Percentiles rank a stretch among this genome's conserved stretches.
These are phyloP conservation scores for Annulohypoxylon stygium DNA, from an alignment of 495 filamentous ascomycete species.

Conservation along the genomic window DNA sequence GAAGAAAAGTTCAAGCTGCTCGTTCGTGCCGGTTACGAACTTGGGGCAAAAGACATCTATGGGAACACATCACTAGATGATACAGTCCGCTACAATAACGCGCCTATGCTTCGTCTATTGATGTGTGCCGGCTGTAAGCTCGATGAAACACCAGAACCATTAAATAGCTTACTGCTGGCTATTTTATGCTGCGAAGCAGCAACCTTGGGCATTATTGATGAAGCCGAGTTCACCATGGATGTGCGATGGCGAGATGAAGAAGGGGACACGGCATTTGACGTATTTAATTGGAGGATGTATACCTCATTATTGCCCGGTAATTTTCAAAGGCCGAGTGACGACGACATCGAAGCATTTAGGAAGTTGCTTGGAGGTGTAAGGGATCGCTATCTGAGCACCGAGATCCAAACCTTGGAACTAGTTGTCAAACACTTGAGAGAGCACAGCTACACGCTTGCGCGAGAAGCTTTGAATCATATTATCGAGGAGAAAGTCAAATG, in stretches of 20 bases:
- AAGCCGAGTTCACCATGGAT: conserved; percentile 16
- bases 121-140: conserved; percentile 29
- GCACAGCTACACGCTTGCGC: conserved; percentile 12
- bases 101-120: conserved; percentile 20
- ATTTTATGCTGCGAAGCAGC: neutral
- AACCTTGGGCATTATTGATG: conserved; percentile 10
- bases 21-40: neutral
- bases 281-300: conserved; percentile 30
- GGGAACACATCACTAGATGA: neutral
- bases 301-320: neutral
- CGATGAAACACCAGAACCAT: neutral
- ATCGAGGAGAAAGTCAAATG: conserved; percentile 32
- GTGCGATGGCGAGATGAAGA: conserved; percentile 4
- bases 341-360: conserved; percentile 24
- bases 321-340: neutral
- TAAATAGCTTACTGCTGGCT: neutral
- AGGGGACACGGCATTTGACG: conserved; percentile 13
- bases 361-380: conserved; percentile 12
- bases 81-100: neutral
- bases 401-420: conserved; percentile 25
- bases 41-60: neutral
- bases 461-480: conserved; percentile 17
- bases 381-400: conserved; percentile 32
- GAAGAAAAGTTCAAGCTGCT: conserved; percentile 25
- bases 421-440: conserved; percentile 19